These are phyloP conservation scores for Lasiodiplodia citricola DNA, from an alignment of 2,329 filamentous ascomycete species.

Conservation along the genomic window DNA sequence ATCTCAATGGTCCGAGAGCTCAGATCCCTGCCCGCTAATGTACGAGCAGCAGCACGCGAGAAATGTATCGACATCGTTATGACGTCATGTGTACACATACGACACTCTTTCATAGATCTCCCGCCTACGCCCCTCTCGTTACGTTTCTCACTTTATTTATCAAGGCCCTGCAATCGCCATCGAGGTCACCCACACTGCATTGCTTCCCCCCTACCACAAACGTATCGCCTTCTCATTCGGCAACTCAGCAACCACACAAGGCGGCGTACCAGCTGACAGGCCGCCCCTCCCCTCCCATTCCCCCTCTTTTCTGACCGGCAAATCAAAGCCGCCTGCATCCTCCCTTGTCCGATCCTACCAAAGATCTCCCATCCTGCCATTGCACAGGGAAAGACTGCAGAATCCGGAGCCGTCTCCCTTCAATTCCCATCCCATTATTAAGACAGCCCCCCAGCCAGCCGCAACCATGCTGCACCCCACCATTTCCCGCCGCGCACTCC, in stretches of 20 bases:
- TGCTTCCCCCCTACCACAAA: background rate
- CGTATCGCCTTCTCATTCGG: background rate
- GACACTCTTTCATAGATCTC: background rate
- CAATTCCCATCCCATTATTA: background rate
- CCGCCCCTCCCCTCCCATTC: background rate
- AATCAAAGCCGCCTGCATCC: background rate
- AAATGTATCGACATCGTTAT: constrained; percentile 10
- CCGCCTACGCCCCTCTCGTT: background rate
- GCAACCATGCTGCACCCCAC: background rate
- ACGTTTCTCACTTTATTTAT: background rate
- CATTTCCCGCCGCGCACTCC: background rate
- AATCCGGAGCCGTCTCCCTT: background rate
- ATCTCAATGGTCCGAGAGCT: background rate
- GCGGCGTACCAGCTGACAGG: background rate
- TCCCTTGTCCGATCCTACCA: background rate
- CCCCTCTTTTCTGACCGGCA: constrained; percentile 3
- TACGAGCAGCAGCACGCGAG: background rate
- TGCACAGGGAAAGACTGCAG: background rate
- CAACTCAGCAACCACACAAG: background rate
- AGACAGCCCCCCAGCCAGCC: background rate
- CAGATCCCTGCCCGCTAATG: background rate
- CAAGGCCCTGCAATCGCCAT: background rate
- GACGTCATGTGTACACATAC: background rate
- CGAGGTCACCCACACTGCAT: background rate
- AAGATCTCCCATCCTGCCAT: background rate